Conservation (phyloP, 2,329 filamentous ascomycete species). For the Stemphylium vesicarium region DNA sequence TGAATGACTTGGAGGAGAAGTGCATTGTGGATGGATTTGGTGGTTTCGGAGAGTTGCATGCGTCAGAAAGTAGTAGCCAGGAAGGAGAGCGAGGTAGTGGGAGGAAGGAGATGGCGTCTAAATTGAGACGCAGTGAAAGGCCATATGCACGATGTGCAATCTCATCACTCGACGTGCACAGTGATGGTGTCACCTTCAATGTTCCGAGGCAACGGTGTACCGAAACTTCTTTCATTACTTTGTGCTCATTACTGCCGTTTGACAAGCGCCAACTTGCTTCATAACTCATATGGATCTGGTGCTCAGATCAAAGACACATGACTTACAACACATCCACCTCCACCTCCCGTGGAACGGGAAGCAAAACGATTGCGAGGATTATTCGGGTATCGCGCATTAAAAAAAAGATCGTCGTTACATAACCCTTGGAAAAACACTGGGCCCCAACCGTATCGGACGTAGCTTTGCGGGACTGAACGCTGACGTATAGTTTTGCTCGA, state of each 20-base stretch:
- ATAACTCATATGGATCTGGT: not conserved
- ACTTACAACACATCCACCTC: no score
- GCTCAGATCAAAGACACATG: no score
- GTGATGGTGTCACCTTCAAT: not conserved
- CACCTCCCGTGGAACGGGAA: not conserved
- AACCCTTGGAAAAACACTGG: not conserved
- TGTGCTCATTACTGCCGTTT: not conserved
- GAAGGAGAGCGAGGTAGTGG: not conserved
- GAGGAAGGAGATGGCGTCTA: constrained; percentile 1
- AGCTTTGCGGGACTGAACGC: not conserved
- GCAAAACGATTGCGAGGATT: not conserved
- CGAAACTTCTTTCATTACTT: not conserved
- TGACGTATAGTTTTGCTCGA: no score
- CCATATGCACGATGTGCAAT: not conserved
- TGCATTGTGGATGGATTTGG: no score
- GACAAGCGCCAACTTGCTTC: no score
- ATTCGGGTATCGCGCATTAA: not conserved
- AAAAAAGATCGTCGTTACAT: not conserved
- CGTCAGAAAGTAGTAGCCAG: no score
- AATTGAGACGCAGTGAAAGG: not conserved
- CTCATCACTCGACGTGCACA: not conserved
- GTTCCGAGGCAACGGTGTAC: not conserved
- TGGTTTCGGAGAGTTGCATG: no score
- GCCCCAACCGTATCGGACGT: not conserved
- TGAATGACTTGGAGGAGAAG: not conserved